Evolutionary conservation across 139 green algal genomes (phyloP).

Genomic region (Coelastrella sp.): DNA sequence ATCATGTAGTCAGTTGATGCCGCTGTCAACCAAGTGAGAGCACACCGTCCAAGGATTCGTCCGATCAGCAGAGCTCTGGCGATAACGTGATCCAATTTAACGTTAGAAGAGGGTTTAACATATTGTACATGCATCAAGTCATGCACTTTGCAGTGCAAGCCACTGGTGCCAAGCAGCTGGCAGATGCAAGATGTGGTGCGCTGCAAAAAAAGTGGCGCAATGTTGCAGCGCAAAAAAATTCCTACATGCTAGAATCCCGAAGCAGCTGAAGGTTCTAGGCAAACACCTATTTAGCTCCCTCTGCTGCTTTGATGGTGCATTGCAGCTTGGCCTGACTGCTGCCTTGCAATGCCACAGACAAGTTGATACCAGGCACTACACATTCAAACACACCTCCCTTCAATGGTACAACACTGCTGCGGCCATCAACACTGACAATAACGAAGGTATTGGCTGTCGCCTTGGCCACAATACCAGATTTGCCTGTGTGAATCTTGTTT

Average conservation of each 20-base stretch:
- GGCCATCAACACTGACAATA: background rate
- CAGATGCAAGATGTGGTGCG: too few relatives aligned
- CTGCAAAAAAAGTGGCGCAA: background rate
- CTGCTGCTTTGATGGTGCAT: background rate
- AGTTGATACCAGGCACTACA: background rate
- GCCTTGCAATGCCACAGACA: background rate
- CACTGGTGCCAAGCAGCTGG: too few relatives aligned
- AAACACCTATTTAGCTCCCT: background rate
- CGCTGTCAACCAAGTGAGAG: background rate
- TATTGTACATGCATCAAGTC: too few relatives aligned
- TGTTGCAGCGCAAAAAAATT: background rate
- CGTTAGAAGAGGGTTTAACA: too few relatives aligned
- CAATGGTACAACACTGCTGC: background rate
- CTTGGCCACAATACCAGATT: slow-evolving; percentile 25
- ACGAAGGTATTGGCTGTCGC: slow-evolving; percentile 15
- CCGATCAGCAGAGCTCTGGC: too few relatives aligned
- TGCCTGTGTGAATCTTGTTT: background rate
- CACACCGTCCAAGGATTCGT: too few relatives aligned
- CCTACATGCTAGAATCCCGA: background rate
- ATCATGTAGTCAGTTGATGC: too few relatives aligned
- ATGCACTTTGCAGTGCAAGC: too few relatives aligned
- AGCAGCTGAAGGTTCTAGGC: background rate
- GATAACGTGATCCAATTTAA: too few relatives aligned
- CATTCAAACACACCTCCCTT: slow-evolving; percentile 24
- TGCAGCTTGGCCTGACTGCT: background rate